Conservation (phyloP, 208 protist species). For the Leishmania amazonensis region DNA sequence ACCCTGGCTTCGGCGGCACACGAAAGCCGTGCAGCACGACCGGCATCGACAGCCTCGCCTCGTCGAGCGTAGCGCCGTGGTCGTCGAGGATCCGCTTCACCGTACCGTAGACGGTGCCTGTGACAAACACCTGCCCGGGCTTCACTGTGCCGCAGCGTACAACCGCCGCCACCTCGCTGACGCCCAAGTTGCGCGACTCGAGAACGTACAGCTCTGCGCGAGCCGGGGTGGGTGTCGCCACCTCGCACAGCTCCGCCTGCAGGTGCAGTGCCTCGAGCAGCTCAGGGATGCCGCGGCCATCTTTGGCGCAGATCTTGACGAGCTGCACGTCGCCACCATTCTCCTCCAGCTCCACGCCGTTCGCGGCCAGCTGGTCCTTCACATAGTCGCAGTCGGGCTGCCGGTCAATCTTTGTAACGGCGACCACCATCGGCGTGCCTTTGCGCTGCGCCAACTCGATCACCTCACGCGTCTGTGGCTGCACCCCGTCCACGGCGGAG, state of each 20-base stretch:
- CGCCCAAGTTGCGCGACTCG: conserved; percentile 70
- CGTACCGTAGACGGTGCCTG: conserved; percentile 76
- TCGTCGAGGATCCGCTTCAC: conserved; percentile 80
- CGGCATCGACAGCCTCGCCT: conserved; percentile 73
- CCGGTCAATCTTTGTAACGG: conserved; percentile 98
- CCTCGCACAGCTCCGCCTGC: conserved; percentile 90
- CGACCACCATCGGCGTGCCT: conserved; percentile 93
- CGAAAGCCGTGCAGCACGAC: conserved; percentile 81
- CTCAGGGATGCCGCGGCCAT: conserved; percentile 82
- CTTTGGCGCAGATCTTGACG: conserved; percentile 90
- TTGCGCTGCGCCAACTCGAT: conserved; percentile 73
- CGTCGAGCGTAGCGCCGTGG: conserved; percentile 51
- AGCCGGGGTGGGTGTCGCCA: conserved; percentile 64
- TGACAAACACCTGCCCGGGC: conserved; percentile 70
- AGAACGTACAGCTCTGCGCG: conserved; percentile 92
- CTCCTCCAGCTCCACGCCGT: conserved; percentile 91
- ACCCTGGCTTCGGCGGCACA: conserved; percentile 81
- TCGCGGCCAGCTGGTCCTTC: conserved; percentile 77
- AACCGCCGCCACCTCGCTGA: conserved; percentile 69
- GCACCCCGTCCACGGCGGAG: conserved; percentile 95
- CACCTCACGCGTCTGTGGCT: conserved; percentile 95
- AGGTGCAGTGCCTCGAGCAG: conserved; percentile 92
- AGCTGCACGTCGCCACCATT: conserved; percentile 95
- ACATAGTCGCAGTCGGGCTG: conserved; percentile 77
- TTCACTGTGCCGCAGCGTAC: conserved; percentile 81